Conservation (phyloP, 2,329 filamentous ascomycete species). For the Epichloe gansuensis region DNA sequence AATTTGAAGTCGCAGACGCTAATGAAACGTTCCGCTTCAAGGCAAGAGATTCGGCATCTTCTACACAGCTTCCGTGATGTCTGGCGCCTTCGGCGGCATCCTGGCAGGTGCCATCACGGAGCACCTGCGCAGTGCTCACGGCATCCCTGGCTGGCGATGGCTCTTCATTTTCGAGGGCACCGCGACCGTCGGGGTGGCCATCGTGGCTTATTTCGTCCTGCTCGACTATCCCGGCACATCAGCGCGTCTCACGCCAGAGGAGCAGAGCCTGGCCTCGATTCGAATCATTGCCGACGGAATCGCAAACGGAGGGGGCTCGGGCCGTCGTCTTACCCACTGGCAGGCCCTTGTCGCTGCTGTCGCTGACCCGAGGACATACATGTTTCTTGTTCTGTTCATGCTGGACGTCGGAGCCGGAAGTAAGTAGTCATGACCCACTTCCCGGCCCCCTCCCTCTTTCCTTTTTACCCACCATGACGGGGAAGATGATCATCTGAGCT, state of each 20-base stretch:
- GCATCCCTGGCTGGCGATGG: conserved; percentile 45
- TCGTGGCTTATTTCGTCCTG: conserved; percentile 49
- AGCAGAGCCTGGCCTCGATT: conserved; percentile 3
- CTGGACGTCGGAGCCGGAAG: conserved; percentile 26
- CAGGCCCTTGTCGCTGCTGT: conserved; percentile 19
- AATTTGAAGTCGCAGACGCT: too few species aligned
- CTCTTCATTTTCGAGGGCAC: conserved; percentile 59
- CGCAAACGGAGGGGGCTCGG: conserved; percentile 17
- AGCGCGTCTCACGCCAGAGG: conserved; percentile 42
- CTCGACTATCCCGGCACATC: conserved; percentile 55
- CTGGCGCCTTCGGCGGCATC: conserved; percentile 53
- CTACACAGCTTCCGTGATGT: conserved; percentile 44
- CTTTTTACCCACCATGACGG: too few species aligned
- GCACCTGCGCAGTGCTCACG: too few species aligned
- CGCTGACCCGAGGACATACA: conserved; percentile 5
- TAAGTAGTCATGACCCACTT: background rate
- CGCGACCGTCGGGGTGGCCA: conserved; percentile 35
- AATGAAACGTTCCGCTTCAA: too few species aligned
- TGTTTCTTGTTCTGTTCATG: conserved; percentile 6
- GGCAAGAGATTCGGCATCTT: conserved; percentile 43
- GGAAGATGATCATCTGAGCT: too few species aligned
- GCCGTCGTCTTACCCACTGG: conserved; percentile 1
- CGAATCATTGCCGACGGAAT: conserved; percentile 12
- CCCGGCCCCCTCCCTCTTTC: too few species aligned
- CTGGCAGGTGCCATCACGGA: too few species aligned